A percentile compares a stretch with the other conserved stretches of the same genome.
phyloP scores from a whole-genome alignment of 139 green algal genomes.

The Coelastrella sp. region DNA sequence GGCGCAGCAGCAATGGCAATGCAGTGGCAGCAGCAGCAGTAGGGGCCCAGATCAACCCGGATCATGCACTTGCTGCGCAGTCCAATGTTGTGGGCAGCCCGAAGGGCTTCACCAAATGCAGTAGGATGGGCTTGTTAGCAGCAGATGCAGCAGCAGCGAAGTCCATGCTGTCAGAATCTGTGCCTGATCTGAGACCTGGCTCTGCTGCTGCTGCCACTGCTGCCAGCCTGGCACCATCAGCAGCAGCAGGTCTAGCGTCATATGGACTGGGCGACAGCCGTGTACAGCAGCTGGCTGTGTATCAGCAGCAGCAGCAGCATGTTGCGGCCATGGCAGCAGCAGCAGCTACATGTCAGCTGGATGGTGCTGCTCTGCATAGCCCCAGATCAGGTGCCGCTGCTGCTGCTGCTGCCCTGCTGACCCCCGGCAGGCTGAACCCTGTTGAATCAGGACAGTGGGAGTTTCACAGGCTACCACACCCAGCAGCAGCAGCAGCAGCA shows the following conservation, averaged over 20 bases:
- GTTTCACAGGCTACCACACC: not conserved
- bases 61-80: not conserved
- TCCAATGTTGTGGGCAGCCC: not conserved
- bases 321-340: not conserved
- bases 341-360: not conserved
- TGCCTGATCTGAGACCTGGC: not conserved
- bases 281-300: not conserved
- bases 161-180: not conserved
- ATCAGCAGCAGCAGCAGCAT: not conserved
- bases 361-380: not conserved
- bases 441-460: not conserved
- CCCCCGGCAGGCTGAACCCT: not conserved
- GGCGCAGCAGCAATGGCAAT: not conserved
- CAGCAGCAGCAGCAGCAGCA: not conserved
- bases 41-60: not conserved
- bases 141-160: not conserved
- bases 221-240: not conserved
- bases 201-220: constrained; percentile 14
- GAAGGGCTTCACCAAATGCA: not conserved
- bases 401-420: not conserved
- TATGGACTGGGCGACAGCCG: not conserved
- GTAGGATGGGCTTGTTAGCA: not conserved
- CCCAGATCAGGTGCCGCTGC: not conserved
- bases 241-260: constrained; percentile 14
- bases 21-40: not conserved